Conservation (phyloP, 163 green algal genomes). For the Trebouxiophyceae sp. region DNA sequence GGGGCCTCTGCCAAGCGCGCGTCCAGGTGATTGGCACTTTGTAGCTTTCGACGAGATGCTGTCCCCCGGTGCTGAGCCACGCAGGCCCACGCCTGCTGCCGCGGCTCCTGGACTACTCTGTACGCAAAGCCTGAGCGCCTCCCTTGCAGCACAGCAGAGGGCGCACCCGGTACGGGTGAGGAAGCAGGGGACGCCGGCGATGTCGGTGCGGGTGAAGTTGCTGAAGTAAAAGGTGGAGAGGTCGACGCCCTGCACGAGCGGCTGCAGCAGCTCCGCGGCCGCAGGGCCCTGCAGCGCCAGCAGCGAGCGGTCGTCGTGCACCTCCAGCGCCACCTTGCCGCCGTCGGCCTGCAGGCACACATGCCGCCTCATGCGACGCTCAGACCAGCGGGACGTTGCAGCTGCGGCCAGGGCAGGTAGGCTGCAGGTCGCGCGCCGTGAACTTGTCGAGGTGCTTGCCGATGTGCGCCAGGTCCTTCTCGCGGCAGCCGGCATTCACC, state of each 20-base stretch:
- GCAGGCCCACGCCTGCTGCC: no score
- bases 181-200: conserved; percentile 74
- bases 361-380: no score
- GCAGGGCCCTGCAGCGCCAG: conserved; percentile 86
- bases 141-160: no score
- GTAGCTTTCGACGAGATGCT: no score
- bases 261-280: conserved; percentile 65
- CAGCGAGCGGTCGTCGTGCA: conserved; percentile 88
- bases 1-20: no score
- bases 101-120: no score
- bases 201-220: conserved; percentile 64
- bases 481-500: conserved; percentile 94
- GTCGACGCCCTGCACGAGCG: conserved; percentile 48
- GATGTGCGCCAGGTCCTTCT: conserved; percentile 96
- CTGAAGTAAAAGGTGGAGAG: conserved; percentile 89
- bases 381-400: no score
- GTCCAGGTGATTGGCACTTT: no score
- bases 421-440: conserved; percentile 37
- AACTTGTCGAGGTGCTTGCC: conserved; percentile 64
- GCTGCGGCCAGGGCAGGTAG: no score
- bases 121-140: no score
- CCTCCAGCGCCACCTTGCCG: conserved; percentile 60
- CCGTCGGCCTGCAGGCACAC: conserved; percentile 45
- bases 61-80: no score
- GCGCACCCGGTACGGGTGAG: conserved; percentile 82